Percentiles rank a stretch among this genome's conserved stretches.
Evolutionary conservation across 305 asterid species (phyloP).

Genomic region (Striga hermonthica): DNA sequence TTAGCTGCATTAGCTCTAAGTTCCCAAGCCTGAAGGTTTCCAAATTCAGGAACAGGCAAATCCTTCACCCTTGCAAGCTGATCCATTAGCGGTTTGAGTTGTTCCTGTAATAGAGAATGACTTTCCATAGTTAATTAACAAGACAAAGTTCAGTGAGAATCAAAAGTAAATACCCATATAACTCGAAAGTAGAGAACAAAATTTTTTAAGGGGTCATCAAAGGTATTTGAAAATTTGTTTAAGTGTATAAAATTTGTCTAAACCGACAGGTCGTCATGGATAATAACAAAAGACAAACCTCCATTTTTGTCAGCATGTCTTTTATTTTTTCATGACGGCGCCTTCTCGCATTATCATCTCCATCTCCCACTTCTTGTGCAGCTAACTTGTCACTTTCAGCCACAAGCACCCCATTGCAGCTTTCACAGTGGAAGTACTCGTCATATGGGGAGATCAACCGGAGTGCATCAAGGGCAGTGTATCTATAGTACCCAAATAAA

Average conservation of each 20-base stretch:
- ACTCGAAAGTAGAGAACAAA: slow-evolving; percentile 5
- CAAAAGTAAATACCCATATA: slow-evolving; percentile 14
- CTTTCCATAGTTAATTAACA: slow-evolving; percentile 28
- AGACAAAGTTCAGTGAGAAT: slow-evolving; percentile 14
- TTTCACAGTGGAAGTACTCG: slow-evolving; percentile 84
- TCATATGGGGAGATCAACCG: slow-evolving; percentile 64
- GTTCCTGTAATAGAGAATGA: slow-evolving; percentile 59
- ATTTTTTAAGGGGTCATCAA: too few relatives aligned
- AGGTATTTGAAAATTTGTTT: not conserved
- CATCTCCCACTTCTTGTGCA: slow-evolving; percentile 69
- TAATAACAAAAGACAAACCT: slow-evolving; percentile 51
- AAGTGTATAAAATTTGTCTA: not conserved
- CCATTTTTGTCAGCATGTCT: slow-evolving; percentile 74
- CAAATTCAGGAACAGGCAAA: slow-evolving; percentile 82
- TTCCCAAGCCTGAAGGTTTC: slow-evolving; percentile 96
- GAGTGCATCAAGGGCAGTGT: slow-evolving; percentile 85
- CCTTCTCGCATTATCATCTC: slow-evolving; percentile 90
- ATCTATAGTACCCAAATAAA: slow-evolving; percentile 49
- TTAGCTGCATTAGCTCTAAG: slow-evolving; percentile 67
- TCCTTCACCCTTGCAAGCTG: slow-evolving; percentile 87
- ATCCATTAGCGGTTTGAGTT: slow-evolving; percentile 78
- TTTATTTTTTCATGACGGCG: slow-evolving; percentile 74
- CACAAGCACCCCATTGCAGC: slow-evolving; percentile 72
- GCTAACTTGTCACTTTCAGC: slow-evolving; percentile 78
- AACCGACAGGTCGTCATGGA: not conserved